Percentiles rank a stretch among this genome's conserved stretches.
Evolutionary conservation across 176 grass and related monocot genomes (phyloP).

Genomic region (Triticum dicoccoides): DNA sequence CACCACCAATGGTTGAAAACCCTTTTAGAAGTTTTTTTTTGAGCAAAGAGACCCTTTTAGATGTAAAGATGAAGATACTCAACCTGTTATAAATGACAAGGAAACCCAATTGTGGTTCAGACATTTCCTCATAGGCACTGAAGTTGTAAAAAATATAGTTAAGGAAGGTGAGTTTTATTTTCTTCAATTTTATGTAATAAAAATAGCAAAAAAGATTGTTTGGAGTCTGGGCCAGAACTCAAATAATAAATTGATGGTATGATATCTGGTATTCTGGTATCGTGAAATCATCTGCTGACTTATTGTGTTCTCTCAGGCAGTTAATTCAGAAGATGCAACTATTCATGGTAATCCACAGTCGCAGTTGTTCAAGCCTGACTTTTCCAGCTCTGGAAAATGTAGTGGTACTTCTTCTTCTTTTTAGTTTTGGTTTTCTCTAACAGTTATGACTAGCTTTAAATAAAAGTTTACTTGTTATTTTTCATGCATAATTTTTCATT

Average conservation of each 20-base stretch:
- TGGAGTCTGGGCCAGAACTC: not conserved
- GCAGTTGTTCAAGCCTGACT: slow-evolving; percentile 65
- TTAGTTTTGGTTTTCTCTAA: slow-evolving; percentile 9
- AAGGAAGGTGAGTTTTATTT: not conserved
- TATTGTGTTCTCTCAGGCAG: slow-evolving; percentile 39
- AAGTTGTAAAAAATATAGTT: not conserved
- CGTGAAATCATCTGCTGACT: slow-evolving; percentile 19
- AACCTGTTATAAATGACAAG: not conserved
- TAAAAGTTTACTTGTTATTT: not conserved
- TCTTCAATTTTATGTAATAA: not conserved
- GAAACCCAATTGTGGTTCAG: not conserved
- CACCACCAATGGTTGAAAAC: not conserved
- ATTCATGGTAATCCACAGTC: slow-evolving; percentile 34
- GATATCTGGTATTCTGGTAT: not conserved
- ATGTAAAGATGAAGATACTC: not conserved
- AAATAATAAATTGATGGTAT: not conserved
- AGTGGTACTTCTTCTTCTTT: slow-evolving; percentile 75
- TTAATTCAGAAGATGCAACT: slow-evolving; percentile 55
- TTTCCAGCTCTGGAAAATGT: slow-evolving; percentile 77
- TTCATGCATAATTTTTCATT: not conserved
- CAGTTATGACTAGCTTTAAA: not conserved
- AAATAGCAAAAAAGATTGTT: not conserved
- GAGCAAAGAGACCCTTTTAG: not conserved
- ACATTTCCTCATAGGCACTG: not conserved
- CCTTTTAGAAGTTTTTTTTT: too few species aligned